A percentile compares a stretch with the other conserved stretches of the same genome.
These are phyloP conservation scores for Barbarea vulgaris DNA, from an alignment of 345 rosid species.

Conservation along the genomic window DNA sequence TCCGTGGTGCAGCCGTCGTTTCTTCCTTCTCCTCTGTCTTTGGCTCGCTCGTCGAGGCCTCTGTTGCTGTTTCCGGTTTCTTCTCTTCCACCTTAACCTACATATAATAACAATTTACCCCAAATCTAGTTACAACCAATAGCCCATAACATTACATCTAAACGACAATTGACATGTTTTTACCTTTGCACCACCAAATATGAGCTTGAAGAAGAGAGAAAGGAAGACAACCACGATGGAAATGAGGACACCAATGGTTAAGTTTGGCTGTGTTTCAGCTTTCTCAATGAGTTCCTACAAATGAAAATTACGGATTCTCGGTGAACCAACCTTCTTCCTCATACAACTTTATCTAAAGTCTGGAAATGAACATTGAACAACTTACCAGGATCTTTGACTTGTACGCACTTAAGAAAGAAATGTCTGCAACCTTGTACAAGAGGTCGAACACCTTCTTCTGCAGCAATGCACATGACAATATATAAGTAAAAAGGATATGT, in stretches of 20 bases:
- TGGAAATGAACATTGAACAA: not conserved
- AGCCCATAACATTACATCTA: not conserved
- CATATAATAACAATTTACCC: not conserved
- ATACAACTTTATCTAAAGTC: not conserved
- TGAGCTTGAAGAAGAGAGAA: conserved; percentile 44
- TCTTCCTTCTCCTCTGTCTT: conserved; percentile 47
- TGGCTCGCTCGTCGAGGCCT: conserved; percentile 47
- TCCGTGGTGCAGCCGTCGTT: conserved; percentile 46
- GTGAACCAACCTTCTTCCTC: not conserved
- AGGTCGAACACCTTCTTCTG: conserved; percentile 67
- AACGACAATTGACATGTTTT: not conserved
- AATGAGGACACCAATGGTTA: conserved; percentile 56
- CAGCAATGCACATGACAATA: conserved; percentile 9
- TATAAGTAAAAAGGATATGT: not conserved
- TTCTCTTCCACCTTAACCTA: conserved; percentile 48
- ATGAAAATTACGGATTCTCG: not conserved
- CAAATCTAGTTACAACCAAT: not conserved
- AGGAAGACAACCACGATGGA: conserved; percentile 49
- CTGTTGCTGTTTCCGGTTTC: conserved; percentile 40
- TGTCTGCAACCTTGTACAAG: conserved; percentile 67
- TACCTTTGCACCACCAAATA: conserved; percentile 71
- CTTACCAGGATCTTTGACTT: conserved; percentile 62
- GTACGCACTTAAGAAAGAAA: conserved; percentile 61
- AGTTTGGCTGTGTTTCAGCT: conserved; percentile 68
- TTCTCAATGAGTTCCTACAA: conserved; percentile 67